Percentiles rank a stretch among this genome's conserved stretches.
Evolutionary conservation across 208 protist genomes (phyloP).

Genomic region (Trypanosomatidae sp.): DNA sequence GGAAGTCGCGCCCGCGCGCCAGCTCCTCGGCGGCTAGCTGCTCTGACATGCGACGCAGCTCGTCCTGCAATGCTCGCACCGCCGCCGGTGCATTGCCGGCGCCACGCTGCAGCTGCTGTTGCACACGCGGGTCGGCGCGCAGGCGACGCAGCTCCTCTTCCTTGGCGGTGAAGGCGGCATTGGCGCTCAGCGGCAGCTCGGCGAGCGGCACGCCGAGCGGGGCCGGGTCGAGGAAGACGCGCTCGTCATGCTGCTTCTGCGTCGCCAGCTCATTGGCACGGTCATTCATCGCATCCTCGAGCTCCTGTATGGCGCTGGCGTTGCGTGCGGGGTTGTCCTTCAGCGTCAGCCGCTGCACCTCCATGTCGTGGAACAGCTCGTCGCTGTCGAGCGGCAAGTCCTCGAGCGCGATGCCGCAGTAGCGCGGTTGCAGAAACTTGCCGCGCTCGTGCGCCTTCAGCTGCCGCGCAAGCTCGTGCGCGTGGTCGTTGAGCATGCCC

Average conservation of each 20-base stretch:
- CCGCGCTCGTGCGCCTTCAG: conserved; percentile 40
- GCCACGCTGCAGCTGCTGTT: too few relatives aligned
- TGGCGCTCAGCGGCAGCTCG: conserved; percentile 45
- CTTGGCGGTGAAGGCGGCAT: conserved; percentile 27
- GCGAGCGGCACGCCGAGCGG: conserved; percentile 46
- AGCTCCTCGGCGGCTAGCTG: conserved; percentile 45
- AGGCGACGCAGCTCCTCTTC: conserved; percentile 47
- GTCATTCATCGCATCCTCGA: conserved; percentile 59
- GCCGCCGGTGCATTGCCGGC: conserved; percentile 4
- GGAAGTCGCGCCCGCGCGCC: conserved; percentile 33
- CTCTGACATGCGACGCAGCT: conserved; percentile 31
- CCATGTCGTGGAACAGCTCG: conserved; percentile 40
- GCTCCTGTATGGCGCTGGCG: conserved; percentile 26
- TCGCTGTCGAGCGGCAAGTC: conserved; percentile 43
- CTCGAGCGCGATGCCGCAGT: conserved; percentile 28
- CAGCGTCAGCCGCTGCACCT: conserved; percentile 35
- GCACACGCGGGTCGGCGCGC: conserved; percentile 16
- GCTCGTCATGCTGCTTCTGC: conserved; percentile 34
- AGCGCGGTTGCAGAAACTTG: conserved; percentile 37
- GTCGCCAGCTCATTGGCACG: conserved; percentile 44
- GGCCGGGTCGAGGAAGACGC: conserved; percentile 38
- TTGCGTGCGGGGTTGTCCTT: conserved; percentile 28
- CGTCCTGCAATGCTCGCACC: conserved; percentile 29
- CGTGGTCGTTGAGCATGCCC: conserved; percentile 35
- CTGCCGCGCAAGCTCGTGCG: conserved; percentile 28